Base-by-base conservation (phyloP, 2,329 filamentous ascomycete species). In the Penicillium vulpinum region DNA sequence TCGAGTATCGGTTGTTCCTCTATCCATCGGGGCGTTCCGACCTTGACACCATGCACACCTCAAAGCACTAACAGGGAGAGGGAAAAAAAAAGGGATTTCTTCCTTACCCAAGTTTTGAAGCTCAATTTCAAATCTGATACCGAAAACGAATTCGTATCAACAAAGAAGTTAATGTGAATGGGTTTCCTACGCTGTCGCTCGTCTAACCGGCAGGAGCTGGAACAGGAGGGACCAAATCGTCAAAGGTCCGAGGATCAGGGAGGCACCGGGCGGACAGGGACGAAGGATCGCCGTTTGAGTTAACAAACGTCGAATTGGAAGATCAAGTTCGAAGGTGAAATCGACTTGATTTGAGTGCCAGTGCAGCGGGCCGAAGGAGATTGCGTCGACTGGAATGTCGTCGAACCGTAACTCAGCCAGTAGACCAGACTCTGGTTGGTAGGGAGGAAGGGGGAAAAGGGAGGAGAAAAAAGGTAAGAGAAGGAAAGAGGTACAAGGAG, bases 171-270 rank as follows among this genome's bases (percentile, higher is more conserved):
- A 52, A 56, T 22, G 28, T 38, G 31, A 39, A 40, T 45, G 33
- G 40, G 49, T 49, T 54, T 60, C 68, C 70, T 67, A 69, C 68
- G 54, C 65, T 67, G 62, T 70, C 63, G 70, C 68, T 70, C 71
- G 67, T 73, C 69, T 73, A 73, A 70, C 69, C 72, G 69, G 71
- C 67, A 73, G 71, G 67, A 73, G 71, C 69, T 68, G 64, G 64
- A 67, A 66, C 66, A 73, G 70, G 68, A 65, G 64, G 62, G 68
- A 64, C 48, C 40, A 61, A 62, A 65, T 67, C 57, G 70, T 70
- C 67, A 67, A 64, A 57, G 63, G 65, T 67, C 59, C 59, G 51
- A 40, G 68, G 63, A 68, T 69, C 64, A 65, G 55, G 63, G 64
- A 61, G 67, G 67, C 65, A 68, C 68, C 67, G 72, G 57, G 49